phyloP scores from a whole-genome alignment of 2,329 filamentous ascomycete species.

The Penicillium palitans region DNA sequence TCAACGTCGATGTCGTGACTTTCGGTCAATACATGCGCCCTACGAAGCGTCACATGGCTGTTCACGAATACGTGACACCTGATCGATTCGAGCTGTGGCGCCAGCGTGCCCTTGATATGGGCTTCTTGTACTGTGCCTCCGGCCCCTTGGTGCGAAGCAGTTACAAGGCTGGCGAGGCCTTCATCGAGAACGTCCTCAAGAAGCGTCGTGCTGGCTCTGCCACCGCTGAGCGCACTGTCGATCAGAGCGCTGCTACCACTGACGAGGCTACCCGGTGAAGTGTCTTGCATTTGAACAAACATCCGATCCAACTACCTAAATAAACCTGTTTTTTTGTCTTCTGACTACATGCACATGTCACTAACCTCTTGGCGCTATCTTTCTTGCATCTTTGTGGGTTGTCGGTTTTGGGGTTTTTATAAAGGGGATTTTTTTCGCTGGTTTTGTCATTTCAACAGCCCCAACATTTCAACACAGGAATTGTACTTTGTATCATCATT shows the following conservation, averaged over 20 bases:
- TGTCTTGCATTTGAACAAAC: constrained; percentile 3
- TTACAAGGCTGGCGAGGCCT: constrained; percentile 97
- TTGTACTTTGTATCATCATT: constrained; percentile 21
- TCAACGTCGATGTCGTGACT: constrained; percentile 88
- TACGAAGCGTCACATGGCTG: constrained; percentile 95
- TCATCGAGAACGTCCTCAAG: constrained; percentile 96
- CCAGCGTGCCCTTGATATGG: constrained; percentile 85
- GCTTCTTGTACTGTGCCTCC: constrained; percentile 94
- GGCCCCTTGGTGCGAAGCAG: constrained; percentile 90
- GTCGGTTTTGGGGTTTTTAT: constrained; percentile 15
- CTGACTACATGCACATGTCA: constrained; percentile 1
- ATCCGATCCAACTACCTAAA: neutral
- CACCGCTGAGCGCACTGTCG: constrained; percentile 28
- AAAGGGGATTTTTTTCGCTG: constrained; percentile 7
- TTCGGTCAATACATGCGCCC: constrained; percentile 99
- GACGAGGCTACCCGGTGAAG: constrained; percentile 33
- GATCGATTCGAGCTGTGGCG: constrained; percentile 90
- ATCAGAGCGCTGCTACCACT: constrained; percentile 25
- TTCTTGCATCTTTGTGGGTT: constrained; percentile 21
- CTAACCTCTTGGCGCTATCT: constrained; percentile 14
- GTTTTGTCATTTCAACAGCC: constrained; percentile 11
- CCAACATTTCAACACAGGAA: constrained; percentile 15
- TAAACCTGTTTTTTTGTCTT: neutral
- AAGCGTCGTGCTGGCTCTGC: constrained; percentile 58
- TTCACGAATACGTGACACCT: constrained; percentile 91